Conservation (phyloP, 176 grass and related monocot genomes). For the Carex cristatella region DNA sequence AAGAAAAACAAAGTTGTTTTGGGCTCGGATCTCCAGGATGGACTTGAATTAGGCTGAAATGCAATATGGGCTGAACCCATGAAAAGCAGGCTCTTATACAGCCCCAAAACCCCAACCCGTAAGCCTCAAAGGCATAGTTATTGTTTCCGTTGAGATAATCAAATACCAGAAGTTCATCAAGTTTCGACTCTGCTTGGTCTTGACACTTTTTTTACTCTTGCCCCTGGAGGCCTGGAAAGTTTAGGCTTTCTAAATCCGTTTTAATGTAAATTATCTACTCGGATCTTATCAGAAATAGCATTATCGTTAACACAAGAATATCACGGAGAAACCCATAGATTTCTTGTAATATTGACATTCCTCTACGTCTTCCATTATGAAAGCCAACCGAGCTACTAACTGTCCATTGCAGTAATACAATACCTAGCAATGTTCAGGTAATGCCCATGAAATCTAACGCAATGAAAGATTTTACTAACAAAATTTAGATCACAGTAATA, state of each 20-base stretch:
- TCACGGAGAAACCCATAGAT: too few species aligned
- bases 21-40: background rate
- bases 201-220: too few species aligned
- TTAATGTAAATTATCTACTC: too few species aligned
- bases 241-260: too few species aligned
- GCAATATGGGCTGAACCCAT: background rate
- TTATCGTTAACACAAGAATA: background rate
- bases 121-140: background rate
- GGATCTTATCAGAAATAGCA: too few species aligned
- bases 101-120: background rate
- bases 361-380: background rate
- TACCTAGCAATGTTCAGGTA: background rate
- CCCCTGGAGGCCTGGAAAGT: too few species aligned
- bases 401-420: background rate
- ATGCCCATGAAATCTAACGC: too few species aligned
- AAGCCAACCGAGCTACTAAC: background rate
- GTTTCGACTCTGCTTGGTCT: too few species aligned
- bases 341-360: too few species aligned
- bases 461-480: too few species aligned
- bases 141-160: background rate
- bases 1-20: background rate
- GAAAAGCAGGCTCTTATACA: background rate
- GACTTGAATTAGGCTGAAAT: background rate
- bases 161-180: background rate
- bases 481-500: background rate